Evolutionary conservation across 495 filamentous ascomycete genomes (phyloP).

Genomic region (Neurospora sublineolata): DNA sequence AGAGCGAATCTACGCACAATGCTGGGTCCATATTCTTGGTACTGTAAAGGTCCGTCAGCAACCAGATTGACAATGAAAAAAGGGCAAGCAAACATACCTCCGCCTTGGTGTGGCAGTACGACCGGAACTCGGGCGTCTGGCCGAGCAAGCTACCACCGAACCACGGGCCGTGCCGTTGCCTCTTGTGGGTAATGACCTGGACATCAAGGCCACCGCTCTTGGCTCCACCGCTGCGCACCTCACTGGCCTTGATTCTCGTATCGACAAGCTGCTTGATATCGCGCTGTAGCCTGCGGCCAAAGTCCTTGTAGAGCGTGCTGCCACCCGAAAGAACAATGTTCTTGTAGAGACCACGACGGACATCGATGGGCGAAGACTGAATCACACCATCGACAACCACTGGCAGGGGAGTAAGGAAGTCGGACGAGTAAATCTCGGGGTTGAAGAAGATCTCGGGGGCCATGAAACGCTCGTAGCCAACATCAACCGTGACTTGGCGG

Average conservation of each 20-base stretch:
- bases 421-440: slow-evolving; percentile 96
- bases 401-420: slow-evolving; percentile 91
- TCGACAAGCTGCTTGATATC: slow-evolving; percentile 95
- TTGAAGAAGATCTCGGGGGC: slow-evolving; percentile 99
- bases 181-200: slow-evolving; percentile 89
- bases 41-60: slow-evolving; percentile 35
- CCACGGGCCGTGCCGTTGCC: slow-evolving; percentile 94
- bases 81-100: slow-evolving; percentile 32
- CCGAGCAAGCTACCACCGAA: slow-evolving; percentile 93
- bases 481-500: slow-evolving; percentile 70
- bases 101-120: slow-evolving; percentile 97
- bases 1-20: slow-evolving; percentile 94
- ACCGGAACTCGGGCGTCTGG: slow-evolving; percentile 97
- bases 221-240: slow-evolving; percentile 83
- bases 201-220: slow-evolving; percentile 89
- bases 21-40: slow-evolving; percentile 87
- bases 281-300: slow-evolving; percentile 85
- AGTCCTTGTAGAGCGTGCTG: slow-evolving; percentile 94
- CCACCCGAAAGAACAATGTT: slow-evolving; percentile 97
- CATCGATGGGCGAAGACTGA: slow-evolving; percentile 93
- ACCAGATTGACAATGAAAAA: background rate
- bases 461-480: slow-evolving; percentile 96
- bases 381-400: slow-evolving; percentile 93
- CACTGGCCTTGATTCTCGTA: slow-evolving; percentile 42
- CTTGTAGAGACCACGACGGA: slow-evolving; percentile 94